A percentile compares a stretch with the other conserved stretches of the same genome.
Evolutionary conservation across 2,329 filamentous ascomycete species (phyloP).

Genomic region (Immersiporthe knoxdaviesiana): DNA sequence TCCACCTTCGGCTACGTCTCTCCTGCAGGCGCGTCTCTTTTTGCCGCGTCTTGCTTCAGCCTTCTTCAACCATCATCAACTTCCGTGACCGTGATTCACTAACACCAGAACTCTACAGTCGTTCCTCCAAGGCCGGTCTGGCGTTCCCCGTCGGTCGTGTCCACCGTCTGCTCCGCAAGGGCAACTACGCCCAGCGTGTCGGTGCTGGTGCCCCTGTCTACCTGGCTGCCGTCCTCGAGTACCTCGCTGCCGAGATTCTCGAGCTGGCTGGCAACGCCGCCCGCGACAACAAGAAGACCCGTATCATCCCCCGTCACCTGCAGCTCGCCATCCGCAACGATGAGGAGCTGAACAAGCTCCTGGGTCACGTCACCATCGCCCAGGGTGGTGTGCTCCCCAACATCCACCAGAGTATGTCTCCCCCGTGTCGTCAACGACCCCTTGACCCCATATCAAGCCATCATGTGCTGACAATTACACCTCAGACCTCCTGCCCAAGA

Average conservation of each 20-base stretch:
- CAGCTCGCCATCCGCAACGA: constrained; percentile 99
- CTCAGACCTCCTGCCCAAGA: constrained; percentile 96
- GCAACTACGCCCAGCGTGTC: constrained; percentile 99
- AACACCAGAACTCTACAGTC: constrained; percentile 60
- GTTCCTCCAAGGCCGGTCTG: constrained; percentile 98
- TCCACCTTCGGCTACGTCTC: constrained; percentile 18
- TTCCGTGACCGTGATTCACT: constrained; percentile 35
- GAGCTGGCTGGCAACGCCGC: constrained; percentile 98
- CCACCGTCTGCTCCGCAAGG: constrained; percentile 97
- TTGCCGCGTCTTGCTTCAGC: background rate
- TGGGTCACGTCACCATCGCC: constrained; percentile 94
- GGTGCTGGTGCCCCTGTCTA: constrained; percentile 98
- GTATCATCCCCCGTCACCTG: constrained; percentile 98
- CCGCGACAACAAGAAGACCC: constrained; percentile 99
- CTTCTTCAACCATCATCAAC: background rate
- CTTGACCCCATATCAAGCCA: background rate
- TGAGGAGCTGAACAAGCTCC: constrained; percentile 98
- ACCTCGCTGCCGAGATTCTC: constrained; percentile 97
- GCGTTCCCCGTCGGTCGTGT: constrained; percentile 99
- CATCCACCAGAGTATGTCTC: constrained; percentile 88
- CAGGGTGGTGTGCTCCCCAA: constrained; percentile 97
- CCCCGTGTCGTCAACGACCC: background rate
- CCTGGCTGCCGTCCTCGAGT: constrained; percentile 96
- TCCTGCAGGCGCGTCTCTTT: constrained; percentile 42
- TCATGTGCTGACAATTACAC: constrained; percentile 32